Evolutionary conservation across 2,329 filamentous ascomycete species (phyloP).

Genomic region (Aspergillus sclerotialis): DNA sequence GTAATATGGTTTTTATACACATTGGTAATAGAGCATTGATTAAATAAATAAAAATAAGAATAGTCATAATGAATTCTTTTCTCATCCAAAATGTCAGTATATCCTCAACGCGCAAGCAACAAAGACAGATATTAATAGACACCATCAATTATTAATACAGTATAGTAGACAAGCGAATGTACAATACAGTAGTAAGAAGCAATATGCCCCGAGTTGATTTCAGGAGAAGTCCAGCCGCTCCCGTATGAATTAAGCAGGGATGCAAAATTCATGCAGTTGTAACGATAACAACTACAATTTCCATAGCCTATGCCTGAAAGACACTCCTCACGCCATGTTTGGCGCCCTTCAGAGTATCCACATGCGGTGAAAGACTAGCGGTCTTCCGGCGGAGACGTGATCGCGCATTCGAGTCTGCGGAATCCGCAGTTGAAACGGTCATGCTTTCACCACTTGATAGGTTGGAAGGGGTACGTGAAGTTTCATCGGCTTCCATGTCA

Average conservation of each 20-base stretch:
- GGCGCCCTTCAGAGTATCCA: constrained; percentile 28
- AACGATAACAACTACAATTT: constrained; percentile 1
- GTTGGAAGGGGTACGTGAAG: constrained; percentile 17
- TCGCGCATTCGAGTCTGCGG: constrained; percentile 16
- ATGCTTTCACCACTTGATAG: constrained; percentile 15
- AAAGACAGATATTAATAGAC: constrained; percentile 13
- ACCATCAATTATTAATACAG: constrained; percentile 27
- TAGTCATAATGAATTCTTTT: constrained; percentile 3
- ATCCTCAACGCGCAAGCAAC: constrained; percentile 16
- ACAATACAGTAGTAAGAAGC: no score
- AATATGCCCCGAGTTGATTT: constrained; percentile 11
- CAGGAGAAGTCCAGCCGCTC: constrained; percentile 28
- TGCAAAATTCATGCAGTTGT: no score
- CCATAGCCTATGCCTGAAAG: constrained; percentile 22
- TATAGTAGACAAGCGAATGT: no score
- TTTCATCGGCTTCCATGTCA: constrained; percentile 38
- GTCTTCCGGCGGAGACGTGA: constrained; percentile 32
- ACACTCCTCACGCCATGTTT: constrained; percentile 34
- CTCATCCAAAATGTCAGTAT: constrained; percentile 9
- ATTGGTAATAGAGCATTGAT: no score
- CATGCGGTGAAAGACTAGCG: constrained; percentile 17
- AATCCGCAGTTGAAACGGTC: constrained; percentile 18
- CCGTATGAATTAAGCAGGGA: constrained; percentile 7
- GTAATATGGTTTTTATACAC: no score
- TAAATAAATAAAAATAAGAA: no score